Evolutionary conservation across 352 stramenopile genomes (phyloP).

Genomic region (Phytopythium mirpurense): DNA sequence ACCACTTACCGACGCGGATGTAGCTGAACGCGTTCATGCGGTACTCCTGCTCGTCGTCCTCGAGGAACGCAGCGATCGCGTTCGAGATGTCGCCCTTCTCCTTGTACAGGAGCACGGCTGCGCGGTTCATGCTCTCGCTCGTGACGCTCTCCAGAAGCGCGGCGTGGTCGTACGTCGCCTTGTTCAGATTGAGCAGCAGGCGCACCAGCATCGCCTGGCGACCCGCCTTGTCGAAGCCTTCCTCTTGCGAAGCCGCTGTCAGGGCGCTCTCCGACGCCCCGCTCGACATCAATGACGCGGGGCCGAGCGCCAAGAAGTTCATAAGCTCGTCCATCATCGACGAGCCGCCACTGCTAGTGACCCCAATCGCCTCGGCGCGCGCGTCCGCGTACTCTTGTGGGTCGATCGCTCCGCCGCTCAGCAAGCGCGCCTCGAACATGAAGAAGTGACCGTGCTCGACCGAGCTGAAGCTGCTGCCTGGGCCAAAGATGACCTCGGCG

Average conservation of each 20-base stretch:
- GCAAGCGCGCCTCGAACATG: conserved; percentile 85
- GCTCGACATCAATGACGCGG: conserved; percentile 52
- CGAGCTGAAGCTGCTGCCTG: conserved; percentile 58
- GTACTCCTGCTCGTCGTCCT: conserved; percentile 75
- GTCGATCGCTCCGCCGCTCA: conserved; percentile 81
- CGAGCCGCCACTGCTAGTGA: conserved; percentile 24
- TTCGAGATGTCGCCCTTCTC: conserved; percentile 67
- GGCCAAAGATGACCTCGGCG: conserved; percentile 74
- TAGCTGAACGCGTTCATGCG: conserved; percentile 83
- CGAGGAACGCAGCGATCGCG: conserved; percentile 76
- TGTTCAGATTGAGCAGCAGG: conserved; percentile 78
- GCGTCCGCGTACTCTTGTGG: conserved; percentile 77
- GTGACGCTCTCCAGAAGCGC: conserved; percentile 69
- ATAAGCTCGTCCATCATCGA: conserved; percentile 88
- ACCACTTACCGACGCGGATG: conserved; percentile 53
- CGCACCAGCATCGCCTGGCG: conserved; percentile 82
- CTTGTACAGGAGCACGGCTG: conserved; percentile 79
- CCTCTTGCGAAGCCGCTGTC: conserved; percentile 50
- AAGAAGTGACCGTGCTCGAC: conserved; percentile 87
- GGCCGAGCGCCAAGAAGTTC: conserved; percentile 81
- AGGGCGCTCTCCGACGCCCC: conserved; percentile 16
- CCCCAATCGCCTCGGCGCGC: conserved; percentile 45
- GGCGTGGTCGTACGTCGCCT: conserved; percentile 75
- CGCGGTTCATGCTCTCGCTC: conserved; percentile 76
- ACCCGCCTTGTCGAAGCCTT: conserved; percentile 79